Evolutionary conservation across 345 rosid genomes (phyloP), one percentile per base, ranked within the genome.

Genomic region (Cardamine resedifolia): DNA sequence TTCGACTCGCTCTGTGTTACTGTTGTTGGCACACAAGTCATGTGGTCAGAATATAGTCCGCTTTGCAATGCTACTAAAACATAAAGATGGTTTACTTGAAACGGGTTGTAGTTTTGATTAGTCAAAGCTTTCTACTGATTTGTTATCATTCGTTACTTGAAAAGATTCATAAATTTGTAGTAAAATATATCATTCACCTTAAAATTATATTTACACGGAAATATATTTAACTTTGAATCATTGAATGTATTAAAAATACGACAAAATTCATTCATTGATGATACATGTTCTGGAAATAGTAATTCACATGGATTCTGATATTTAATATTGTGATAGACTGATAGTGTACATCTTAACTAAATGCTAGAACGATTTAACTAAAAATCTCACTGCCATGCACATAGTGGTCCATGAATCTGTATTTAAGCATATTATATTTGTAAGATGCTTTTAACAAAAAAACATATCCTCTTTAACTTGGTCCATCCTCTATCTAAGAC

Each of bases 401-500:
- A 72, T 3, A 53, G 65, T 64, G 71, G 71, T 73, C 77, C 77
- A 51, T 64, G 28, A 28, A 45, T 43, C 30, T 53, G 50, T 53
- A 43, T 73, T 28, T 20, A 72, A 64, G 36, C 64, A 50, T 30
- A 10, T 7, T 15, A 43, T 16, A 27, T 18, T 27, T 51, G 10
- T 56, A 44, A 44, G 26, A 27, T 23, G 36, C 56, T 72, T 41
- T 64, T 15, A 64, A 44, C 64, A 31, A 44, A 30, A 30, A 52
- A 72, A 47, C 38, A 33, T 14, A 49, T 44, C 45, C 43, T 34
- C 68, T 71, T 62, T 30, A 21, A 52, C 66, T 65, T 73, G 71
- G 66, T 73, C 71, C 77, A 65, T 56, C 66, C 59, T 73, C 66
- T 38, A 63, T 63, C 43, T 34, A 43, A 56, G 49, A 55, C 64